Evolutionary conservation across 306 rosid genomes (phyloP).

Genomic region (Casuarina equisetifolia): DNA sequence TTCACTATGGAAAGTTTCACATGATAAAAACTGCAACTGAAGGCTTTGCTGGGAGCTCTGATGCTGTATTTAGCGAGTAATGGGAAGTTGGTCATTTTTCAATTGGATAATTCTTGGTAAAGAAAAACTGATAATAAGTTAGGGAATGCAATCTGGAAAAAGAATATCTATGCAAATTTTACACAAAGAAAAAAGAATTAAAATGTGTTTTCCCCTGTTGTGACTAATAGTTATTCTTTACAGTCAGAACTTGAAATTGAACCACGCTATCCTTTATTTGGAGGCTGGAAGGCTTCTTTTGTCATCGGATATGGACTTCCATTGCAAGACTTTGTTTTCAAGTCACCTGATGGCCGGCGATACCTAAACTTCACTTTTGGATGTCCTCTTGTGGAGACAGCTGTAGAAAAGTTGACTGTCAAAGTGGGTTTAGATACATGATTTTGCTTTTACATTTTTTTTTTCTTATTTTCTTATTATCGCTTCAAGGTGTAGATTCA

Average conservation of each 20-base stretch:
- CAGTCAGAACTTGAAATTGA: conserved; percentile 98
- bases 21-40: not conserved
- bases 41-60: not conserved
- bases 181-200: not conserved
- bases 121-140: not conserved
- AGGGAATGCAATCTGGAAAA: not conserved
- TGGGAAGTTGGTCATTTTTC: not conserved
- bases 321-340: conserved; percentile 89
- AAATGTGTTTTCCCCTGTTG: conserved; percentile 9
- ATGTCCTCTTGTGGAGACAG: conserved; percentile 79
- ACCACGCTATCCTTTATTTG: conserved; percentile 95
- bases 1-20: not conserved
- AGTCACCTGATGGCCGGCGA: conserved; percentile 85
- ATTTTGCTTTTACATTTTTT: conserved; percentile 17
- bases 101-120: not conserved
- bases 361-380: conserved; percentile 96
- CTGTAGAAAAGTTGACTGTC: conserved; percentile 76
- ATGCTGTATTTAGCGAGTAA: not conserved
- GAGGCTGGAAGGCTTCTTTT: conserved; percentile 97
- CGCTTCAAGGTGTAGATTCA: conserved; percentile 11
- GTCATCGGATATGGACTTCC: conserved; percentile 88
- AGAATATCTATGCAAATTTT: not conserved
- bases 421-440: conserved; percentile 55
- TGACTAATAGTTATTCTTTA: conserved; percentile 29
- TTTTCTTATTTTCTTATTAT: conserved; percentile 19